A percentile compares a stretch with the other conserved stretches of the same genome.
Evolutionary conservation across 176 grass and related monocot genomes (phyloP).

Genomic region (Paspalum notatum): DNA sequence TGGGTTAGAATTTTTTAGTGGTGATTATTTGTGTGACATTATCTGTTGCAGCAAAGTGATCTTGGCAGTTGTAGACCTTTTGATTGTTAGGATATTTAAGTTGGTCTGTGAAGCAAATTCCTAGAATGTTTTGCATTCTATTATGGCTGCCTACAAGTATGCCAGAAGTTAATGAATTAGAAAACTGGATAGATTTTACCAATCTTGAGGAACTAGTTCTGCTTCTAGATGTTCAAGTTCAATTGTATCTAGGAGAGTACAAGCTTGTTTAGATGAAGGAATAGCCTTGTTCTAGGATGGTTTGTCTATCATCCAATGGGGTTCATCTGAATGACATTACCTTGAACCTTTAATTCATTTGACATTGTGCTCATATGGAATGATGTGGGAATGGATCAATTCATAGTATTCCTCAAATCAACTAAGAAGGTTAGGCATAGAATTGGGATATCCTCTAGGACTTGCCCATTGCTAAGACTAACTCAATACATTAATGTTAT

Average conservation of each 20-base stretch:
- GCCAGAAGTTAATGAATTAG: background rate
- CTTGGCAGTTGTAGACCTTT: constrained; percentile 7
- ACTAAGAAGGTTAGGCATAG: constrained; percentile 8
- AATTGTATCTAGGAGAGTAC: constrained; percentile 11
- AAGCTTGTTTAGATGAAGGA: constrained; percentile 5
- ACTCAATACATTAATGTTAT: constrained; percentile 11
- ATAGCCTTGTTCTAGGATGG: constrained; percentile 25
- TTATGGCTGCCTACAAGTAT: background rate
- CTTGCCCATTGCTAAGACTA: background rate
- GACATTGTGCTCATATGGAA: background rate
- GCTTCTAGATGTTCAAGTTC: constrained; percentile 30
- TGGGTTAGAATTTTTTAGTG: constrained; percentile 21
- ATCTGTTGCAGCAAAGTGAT: constrained; percentile 19
- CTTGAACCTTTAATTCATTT: constrained; percentile 13
- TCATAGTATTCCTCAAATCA: background rate
- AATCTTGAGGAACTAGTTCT: constrained; percentile 31
- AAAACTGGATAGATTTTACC: constrained; percentile 15
- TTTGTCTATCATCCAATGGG: constrained; percentile 5
- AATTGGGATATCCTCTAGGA: constrained; percentile 7
- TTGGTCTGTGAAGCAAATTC: constrained; percentile 15
- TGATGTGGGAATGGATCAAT: background rate
- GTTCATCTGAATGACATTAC: constrained; percentile 2
- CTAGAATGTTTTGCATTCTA: constrained; percentile 15
- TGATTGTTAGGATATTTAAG: constrained; percentile 3
- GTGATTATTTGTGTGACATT: background rate